Evolutionary conservation across 2,329 filamentous ascomycete genomes (phyloP).

Genomic region (Clonostachys byssicola): DNA sequence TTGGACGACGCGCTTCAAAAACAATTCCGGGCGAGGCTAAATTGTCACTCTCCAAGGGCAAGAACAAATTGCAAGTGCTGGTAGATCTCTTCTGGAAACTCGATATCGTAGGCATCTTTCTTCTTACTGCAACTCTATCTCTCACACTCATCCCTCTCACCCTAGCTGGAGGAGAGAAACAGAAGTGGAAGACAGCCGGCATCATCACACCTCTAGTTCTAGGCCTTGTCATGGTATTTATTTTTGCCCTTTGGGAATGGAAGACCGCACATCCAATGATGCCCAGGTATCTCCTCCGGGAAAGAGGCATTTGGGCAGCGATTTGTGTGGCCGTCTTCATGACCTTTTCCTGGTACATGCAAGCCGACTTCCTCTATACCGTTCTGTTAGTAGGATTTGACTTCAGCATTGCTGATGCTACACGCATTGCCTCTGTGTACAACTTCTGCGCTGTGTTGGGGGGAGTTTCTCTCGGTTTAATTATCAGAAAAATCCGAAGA

Average conservation of each 20-base stretch:
- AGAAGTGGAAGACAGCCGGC: conserved; percentile 28
- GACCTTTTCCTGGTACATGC: conserved; percentile 58
- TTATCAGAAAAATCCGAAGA: conserved; percentile 52
- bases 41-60: conserved; percentile 16
- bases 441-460: conserved; percentile 51
- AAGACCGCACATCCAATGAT: conserved; percentile 48
- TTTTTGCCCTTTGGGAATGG: conserved; percentile 45
- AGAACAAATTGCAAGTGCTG: conserved; percentile 19
- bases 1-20: conserved; percentile 40
- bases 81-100: conserved; percentile 40
- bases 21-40: conserved; percentile 16
- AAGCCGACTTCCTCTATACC: conserved; percentile 61
- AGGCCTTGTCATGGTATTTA: conserved; percentile 40
- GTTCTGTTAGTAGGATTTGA: conserved; percentile 60
- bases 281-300: conserved; percentile 56
- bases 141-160: conserved; percentile 40
- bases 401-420: conserved; percentile 51
- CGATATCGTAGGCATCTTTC: conserved; percentile 37
- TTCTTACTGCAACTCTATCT: conserved; percentile 39
- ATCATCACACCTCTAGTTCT: conserved; percentile 39
- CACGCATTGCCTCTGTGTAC: conserved; percentile 57
- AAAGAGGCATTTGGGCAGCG: conserved; percentile 61
- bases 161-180: conserved; percentile 34
- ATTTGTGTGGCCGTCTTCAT: conserved; percentile 53
- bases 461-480: conserved; percentile 49